These are phyloP conservation scores for Fonsecaea pedrosoi DNA, from an alignment of 2,329 filamentous ascomycete genomes.

Conservation along the genomic window DNA sequence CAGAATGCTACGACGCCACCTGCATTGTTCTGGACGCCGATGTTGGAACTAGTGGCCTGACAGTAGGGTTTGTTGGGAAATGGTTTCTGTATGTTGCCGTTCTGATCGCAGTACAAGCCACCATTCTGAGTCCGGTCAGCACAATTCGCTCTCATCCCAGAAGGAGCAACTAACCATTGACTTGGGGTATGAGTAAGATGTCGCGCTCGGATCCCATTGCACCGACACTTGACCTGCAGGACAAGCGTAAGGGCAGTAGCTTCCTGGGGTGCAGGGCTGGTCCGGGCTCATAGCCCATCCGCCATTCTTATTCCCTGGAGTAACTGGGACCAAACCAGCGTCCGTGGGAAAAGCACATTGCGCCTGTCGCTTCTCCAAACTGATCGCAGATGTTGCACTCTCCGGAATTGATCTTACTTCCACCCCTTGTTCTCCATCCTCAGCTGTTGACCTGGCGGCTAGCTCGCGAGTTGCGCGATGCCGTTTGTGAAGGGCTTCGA, in stretches of 20 bases:
- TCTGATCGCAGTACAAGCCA: conserved; percentile 72
- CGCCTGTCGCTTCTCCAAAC: conserved; percentile 60
- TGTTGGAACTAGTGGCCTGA: conserved; percentile 69
- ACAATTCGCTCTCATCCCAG: conserved; percentile 12
- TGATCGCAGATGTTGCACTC: conserved; percentile 19
- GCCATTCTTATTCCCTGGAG: conserved; percentile 68
- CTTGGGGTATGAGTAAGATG: conserved; percentile 68
- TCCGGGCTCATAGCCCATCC: conserved; percentile 84
- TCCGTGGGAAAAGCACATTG: conserved; percentile 71
- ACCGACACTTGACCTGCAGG: conserved; percentile 76
- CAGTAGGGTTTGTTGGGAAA: conserved; percentile 73
- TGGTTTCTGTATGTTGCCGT: conserved; percentile 71
- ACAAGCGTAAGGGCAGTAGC: conserved; percentile 79
- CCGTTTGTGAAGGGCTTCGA: conserved; percentile 46
- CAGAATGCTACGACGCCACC: conserved; percentile 71
- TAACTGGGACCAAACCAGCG: conserved; percentile 71
- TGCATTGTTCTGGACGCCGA: conserved; percentile 71
- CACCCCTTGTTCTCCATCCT: conserved; percentile 38
- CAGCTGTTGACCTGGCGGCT: conserved; percentile 37
- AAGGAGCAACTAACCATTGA: conserved; percentile 68
- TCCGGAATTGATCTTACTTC: conserved; percentile 35
- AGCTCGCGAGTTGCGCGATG: conserved; percentile 45
- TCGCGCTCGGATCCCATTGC: conserved; percentile 77
- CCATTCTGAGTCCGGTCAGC: conserved; percentile 64
- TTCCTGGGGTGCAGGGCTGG: conserved; percentile 69